Evolutionary conservation across 2,329 filamentous ascomycete species (phyloP).

Genomic region (Talaromyces amestolkiae): DNA sequence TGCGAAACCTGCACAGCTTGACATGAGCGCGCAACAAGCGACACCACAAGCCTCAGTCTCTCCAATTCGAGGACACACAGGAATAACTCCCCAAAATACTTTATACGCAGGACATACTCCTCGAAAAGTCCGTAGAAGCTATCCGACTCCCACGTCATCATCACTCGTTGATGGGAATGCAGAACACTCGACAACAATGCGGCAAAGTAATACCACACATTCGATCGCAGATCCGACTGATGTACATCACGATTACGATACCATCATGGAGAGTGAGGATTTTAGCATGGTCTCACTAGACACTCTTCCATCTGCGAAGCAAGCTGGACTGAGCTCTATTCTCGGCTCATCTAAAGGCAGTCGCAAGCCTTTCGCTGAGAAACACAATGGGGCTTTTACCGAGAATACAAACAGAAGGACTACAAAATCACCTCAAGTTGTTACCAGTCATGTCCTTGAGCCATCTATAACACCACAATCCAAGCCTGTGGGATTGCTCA

Average conservation of each 20-base stretch:
- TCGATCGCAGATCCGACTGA: conserved; percentile 36
- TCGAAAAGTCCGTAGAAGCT: conserved; percentile 31
- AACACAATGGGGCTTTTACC: conserved; percentile 23
- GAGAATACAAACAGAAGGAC: background rate
- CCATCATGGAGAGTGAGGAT: conserved; percentile 57
- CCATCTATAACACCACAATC: background rate
- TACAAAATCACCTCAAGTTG: background rate
- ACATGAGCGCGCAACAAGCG: conserved; percentile 5
- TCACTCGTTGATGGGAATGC: conserved; percentile 39
- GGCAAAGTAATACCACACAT: conserved; percentile 17
- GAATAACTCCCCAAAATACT: conserved; percentile 34
- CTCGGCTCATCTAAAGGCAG: conserved; percentile 28
- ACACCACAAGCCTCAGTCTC: conserved; percentile 38
- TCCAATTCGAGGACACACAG: conserved; percentile 27
- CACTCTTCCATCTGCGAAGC: conserved; percentile 51
- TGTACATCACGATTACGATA: conserved; percentile 51
- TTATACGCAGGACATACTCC: conserved; percentile 35
- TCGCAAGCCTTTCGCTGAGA: conserved; percentile 30
- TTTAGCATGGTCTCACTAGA: conserved; percentile 59
- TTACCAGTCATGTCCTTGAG: background rate
- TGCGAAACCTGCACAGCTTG: background rate
- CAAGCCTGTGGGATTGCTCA: background rate
- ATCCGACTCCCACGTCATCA: conserved; percentile 42
- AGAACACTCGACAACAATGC: background rate
- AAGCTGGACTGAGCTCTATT: conserved; percentile 39